Evolutionary conservation across 2,329 filamentous ascomycete species (phyloP).

Genomic region (Fusarium dlaminii): DNA sequence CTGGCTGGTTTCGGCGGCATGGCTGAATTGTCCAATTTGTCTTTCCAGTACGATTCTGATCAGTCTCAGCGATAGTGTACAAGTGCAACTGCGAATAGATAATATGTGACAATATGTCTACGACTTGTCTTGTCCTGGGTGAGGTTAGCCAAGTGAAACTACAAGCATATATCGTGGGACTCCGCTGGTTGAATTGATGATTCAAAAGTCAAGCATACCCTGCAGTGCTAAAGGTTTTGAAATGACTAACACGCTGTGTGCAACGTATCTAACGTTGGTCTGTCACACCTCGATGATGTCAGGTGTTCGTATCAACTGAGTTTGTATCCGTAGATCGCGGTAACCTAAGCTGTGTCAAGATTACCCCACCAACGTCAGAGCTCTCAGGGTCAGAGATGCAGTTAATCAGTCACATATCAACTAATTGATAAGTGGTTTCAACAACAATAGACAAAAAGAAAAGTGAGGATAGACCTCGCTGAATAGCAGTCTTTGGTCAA

Average conservation of each 20-base stretch:
- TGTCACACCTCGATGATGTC: conserved; percentile 26
- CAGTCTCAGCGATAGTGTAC: not conserved
- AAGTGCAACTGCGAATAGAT: not conserved
- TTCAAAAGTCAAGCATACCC: not conserved
- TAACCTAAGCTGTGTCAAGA: not conserved
- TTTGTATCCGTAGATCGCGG: not conserved
- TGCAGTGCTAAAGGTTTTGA: conserved; percentile 2
- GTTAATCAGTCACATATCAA: not conserved
- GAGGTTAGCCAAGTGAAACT: conserved; percentile 2
- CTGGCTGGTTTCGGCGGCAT: conserved; percentile 48
- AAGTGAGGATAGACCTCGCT: not conserved
- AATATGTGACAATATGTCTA: not conserved
- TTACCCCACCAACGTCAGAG: conserved; percentile 19
- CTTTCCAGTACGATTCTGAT: not conserved
- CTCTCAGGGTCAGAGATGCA: not conserved
- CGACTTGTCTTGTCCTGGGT: not conserved
- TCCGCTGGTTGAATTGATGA: not conserved
- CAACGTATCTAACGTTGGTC: conserved; percentile 12
- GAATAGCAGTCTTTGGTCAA: not conserved
- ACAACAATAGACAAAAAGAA: not conserved
- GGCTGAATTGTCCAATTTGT: not conserved
- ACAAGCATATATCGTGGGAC: not conserved
- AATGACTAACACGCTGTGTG: conserved; percentile 5
- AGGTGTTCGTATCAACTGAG: conserved; percentile 19
- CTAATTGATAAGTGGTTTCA: not conserved